Evolutionary conservation across 2,329 filamentous ascomycete genomes (phyloP).

Genomic region (Colletotrichum sp.): DNA sequence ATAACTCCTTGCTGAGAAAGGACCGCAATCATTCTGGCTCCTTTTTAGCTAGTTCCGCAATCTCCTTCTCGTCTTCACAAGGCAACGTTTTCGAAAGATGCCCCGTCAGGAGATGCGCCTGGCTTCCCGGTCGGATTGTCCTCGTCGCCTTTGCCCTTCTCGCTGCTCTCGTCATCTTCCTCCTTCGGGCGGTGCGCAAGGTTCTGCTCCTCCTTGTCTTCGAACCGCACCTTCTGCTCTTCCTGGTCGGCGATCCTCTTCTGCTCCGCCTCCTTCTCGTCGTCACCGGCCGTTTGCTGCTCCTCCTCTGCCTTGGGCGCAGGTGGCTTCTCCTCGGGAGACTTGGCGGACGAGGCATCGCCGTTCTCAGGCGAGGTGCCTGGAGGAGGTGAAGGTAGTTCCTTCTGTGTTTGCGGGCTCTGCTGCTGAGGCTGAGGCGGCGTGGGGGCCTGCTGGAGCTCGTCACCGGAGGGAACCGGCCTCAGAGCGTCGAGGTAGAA

Average conservation of each 20-base stretch:
- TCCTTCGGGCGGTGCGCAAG: conserved; percentile 52
- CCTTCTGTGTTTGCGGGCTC: conserved; percentile 34
- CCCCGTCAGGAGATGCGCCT: conserved; percentile 56
- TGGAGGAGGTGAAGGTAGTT: conserved; percentile 31
- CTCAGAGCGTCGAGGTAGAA: conserved; percentile 89
- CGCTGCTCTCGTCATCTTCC: conserved; percentile 23
- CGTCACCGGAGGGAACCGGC: conserved; percentile 44
- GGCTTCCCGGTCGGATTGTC: conserved; percentile 42
- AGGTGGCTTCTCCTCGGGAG: conserved; percentile 18
- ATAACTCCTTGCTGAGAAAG: conserved; percentile 14
- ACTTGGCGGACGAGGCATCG: conserved; percentile 14
- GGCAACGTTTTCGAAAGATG: conserved; percentile 69
- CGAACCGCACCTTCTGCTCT: conserved; percentile 62
- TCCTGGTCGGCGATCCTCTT: conserved; percentile 42
- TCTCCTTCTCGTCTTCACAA: conserved; percentile 42
- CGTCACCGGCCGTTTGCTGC: conserved; percentile 31
- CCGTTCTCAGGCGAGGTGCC: conserved; percentile 30
- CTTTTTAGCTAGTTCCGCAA: not conserved
- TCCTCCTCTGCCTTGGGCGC: conserved; percentile 26
- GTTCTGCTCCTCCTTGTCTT: conserved; percentile 61
- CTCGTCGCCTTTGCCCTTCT: conserved; percentile 36
- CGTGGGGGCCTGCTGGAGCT: conserved; percentile 29
- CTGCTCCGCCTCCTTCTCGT: conserved; percentile 37
- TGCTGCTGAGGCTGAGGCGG: conserved; percentile 26
- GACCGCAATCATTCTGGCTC: not conserved